These are phyloP conservation scores for Strobilomyces echinocephalus DNA, from an alignment of 768 basidiomycete genomes.

Conservation along the genomic window DNA sequence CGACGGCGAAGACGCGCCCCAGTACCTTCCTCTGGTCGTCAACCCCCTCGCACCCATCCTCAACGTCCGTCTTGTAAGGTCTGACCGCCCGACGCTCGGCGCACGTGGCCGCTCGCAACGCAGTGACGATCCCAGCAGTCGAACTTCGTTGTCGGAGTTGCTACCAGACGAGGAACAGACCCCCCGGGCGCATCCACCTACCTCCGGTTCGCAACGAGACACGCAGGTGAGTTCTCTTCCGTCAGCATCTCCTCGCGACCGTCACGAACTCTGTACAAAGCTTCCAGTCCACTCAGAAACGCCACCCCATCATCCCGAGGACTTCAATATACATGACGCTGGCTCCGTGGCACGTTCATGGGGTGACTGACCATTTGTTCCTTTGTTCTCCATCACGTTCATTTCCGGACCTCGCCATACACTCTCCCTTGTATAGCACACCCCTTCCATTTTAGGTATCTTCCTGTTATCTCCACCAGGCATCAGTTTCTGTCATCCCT, in stretches of 20 bases:
- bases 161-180: background rate
- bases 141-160: background rate
- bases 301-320: conserved; percentile 18
- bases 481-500: conserved; percentile 18
- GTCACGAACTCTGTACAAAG: conserved; percentile 13
- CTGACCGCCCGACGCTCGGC: conserved; percentile 1
- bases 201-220: conserved; percentile 3
- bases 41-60: conserved; percentile 9
- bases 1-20: conserved; percentile 16
- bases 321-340: conserved; percentile 28
- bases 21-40: conserved; percentile 3
- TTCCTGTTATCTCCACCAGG: conserved; percentile 34
- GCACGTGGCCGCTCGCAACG: conserved; percentile 23
- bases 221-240: conserved; percentile 13
- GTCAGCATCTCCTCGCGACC: background rate
- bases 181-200: background rate
- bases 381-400: conserved; percentile 25
- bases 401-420: conserved; percentile 28
- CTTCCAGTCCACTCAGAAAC: conserved; percentile 7
- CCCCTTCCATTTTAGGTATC: conserved; percentile 20
- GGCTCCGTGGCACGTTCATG: conserved; percentile 33
- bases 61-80: conserved; percentile 26
- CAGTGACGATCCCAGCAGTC: conserved; percentile 10
- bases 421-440: conserved; percentile 17
- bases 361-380: conserved; percentile 25